phyloP scores from a whole-genome alignment of 2,329 filamentous ascomycete genomes.

The Magnaporthiopsis poae region DNA sequence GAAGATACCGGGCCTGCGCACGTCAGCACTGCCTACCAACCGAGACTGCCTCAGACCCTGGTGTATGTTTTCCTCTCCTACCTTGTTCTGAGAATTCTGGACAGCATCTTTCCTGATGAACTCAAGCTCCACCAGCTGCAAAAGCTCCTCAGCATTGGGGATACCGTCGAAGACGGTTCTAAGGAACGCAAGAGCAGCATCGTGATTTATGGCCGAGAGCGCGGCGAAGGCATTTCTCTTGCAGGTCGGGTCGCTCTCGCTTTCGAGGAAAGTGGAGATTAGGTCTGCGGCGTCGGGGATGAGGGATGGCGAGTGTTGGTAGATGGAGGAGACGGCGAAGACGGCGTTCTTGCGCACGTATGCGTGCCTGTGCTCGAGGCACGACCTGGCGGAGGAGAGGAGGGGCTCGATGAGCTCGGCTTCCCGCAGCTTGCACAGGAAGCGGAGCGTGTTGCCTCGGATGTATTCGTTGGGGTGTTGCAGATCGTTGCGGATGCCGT shows the following conservation, averaged over 20 bases:
- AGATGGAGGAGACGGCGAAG: conserved; percentile 87
- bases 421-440: conserved; percentile 91
- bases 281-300: conserved; percentile 94
- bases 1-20: conserved; percentile 69
- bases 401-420: conserved; percentile 92
- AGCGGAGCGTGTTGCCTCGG: conserved; percentile 92
- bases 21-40: conserved; percentile 18
- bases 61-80: conserved; percentile 25
- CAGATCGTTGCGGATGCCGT: conserved; percentile 93
- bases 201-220: conserved; percentile 80
- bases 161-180: conserved; percentile 86
- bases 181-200: conserved; percentile 80
- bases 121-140: conserved; percentile 88
- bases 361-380: conserved; percentile 89
- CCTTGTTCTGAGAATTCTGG: conserved; percentile 88
- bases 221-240: conserved; percentile 96
- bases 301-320: conserved; percentile 76
- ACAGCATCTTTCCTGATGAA: conserved; percentile 98
- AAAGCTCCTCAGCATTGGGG: conserved; percentile 82
- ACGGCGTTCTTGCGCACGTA: conserved; percentile 98
- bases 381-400: conserved; percentile 80
- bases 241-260: conserved; percentile 87
- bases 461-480: conserved; percentile 98
- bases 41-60: neutral
- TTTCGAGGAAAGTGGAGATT: conserved; percentile 77